phyloP scores from a whole-genome alignment of 1,139 yeast species.

The Geotrichum siamense region DNA sequence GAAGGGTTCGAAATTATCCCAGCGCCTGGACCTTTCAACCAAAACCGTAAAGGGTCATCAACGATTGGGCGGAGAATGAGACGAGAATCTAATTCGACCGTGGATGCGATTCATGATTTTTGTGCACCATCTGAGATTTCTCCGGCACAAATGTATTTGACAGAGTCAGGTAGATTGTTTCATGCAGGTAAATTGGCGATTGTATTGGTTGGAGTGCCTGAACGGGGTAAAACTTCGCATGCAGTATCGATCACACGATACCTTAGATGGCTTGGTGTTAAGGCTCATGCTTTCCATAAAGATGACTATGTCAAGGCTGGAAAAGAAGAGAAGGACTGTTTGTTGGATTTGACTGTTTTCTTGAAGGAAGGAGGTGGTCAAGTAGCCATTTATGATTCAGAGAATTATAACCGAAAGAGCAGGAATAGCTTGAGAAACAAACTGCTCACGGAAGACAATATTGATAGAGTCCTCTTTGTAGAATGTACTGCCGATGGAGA shows the following conservation, averaged over 20 bases:
- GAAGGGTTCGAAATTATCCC: conserved; percentile 1
- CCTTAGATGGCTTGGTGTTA: conserved; percentile 87
- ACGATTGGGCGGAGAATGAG: neutral
- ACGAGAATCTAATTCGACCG: conserved; percentile 18
- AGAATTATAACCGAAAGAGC: conserved; percentile 64
- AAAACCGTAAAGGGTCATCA: conserved; percentile 4
- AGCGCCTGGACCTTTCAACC: conserved; percentile 13
- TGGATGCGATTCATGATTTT: conserved; percentile 31
- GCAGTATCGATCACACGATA: conserved; percentile 88
- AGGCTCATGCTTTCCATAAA: conserved; percentile 83
- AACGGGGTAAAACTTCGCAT: conserved; percentile 89
- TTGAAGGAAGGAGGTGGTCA: conserved; percentile 67
- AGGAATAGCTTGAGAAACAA: conserved; percentile 36
- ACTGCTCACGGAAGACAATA: conserved; percentile 22
- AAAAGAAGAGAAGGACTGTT: conserved; percentile 38
- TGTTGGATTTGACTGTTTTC: conserved; percentile 62
- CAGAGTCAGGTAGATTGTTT: conserved; percentile 81
- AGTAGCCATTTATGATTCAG: conserved; percentile 94
- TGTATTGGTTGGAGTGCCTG: conserved; percentile 88
- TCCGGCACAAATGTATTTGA: conserved; percentile 80
- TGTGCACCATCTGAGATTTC: conserved; percentile 36
- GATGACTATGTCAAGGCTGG: conserved; percentile 55
- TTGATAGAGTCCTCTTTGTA: conserved; percentile 70
- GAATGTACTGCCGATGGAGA: conserved; percentile 80
- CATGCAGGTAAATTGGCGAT: conserved; percentile 94